Evolutionary conservation across 306 rosid genomes (phyloP), one percentile per base, ranked within the genome.

Genomic region (Vachellia collinsii): DNA sequence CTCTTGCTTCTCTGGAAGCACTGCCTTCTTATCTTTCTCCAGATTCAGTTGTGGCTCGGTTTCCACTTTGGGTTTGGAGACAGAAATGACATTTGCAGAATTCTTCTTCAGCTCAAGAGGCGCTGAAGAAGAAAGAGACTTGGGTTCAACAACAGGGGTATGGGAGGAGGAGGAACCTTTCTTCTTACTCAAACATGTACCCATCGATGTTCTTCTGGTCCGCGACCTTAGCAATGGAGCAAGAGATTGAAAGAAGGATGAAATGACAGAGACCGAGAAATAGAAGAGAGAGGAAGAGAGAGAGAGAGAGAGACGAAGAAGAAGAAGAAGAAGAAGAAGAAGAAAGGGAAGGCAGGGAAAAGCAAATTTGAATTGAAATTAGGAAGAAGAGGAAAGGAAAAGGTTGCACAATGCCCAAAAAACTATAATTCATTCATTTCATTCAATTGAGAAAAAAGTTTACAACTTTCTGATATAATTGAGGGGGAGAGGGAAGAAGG

Each of bases 161-260:
- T 76, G 13, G 4, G 84, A n/a, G 17, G 80, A 47, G 20, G 89
- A 47, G 22, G 88, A 71, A 23, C 58, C 68, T 78, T 88, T 89
- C 88, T 95, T 96, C 85, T 85, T 96, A 87, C 99, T 96, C 69
- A 93, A 89, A 89, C 99, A 96, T 76, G 91, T 36, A 79, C 99
- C 99, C 99, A 96, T 96, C 51, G 81, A 59, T 19, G 22, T 59
- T 70, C n/a, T 14, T 75, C 36, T 16, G 34, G 64, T 65, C 34
- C 54, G 61, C 54, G 61, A 66, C 62, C 62, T 29, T 59, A 79
- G 56, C 74, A 22, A 63, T 36, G n/a, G 41, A 16, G 39, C 63
- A 20, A 78, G 66, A 65, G 39, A 58, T 19, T 53, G 59, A 53
- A 53, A 53, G 67, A 74, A 56, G 20, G 39, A 47, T 11, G 39